Evolutionary conservation across 2,329 filamentous ascomycete genomes (phyloP).

Genomic region (Metarhizium anisopliae): DNA sequence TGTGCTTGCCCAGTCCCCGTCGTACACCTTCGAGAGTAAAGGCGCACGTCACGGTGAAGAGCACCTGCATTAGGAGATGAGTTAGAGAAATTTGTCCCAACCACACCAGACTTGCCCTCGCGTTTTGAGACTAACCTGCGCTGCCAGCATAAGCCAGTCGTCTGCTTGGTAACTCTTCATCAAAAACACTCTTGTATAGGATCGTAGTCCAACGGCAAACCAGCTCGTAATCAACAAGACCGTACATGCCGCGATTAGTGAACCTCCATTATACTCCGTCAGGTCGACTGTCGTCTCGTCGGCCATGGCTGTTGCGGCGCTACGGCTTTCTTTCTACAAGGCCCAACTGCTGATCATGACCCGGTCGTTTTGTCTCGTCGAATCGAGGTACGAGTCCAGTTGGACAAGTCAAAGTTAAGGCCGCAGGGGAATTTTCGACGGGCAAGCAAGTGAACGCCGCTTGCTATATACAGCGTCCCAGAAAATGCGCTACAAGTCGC

Average conservation of each 20-base stretch:
- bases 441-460: too few relatives aligned
- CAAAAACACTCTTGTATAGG: slow-evolving; percentile 33
- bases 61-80: slow-evolving; percentile 18
- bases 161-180: slow-evolving; percentile 38
- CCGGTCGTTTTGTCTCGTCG: not conserved
- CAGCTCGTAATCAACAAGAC: slow-evolving; percentile 31
- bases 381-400: not conserved
- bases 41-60: slow-evolving; percentile 38
- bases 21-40: slow-evolving; percentile 35
- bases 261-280: slow-evolving; percentile 28
- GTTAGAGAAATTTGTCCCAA: too few relatives aligned
- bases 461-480: not conserved
- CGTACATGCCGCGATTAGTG: slow-evolving; percentile 26
- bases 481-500: not conserved
- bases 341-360: slow-evolving; percentile 2
- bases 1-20: slow-evolving; percentile 37
- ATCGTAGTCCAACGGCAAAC: slow-evolving; percentile 32
- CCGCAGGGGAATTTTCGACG: too few relatives aligned
- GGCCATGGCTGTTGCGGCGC: slow-evolving; percentile 18
- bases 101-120: not conserved
- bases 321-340: not conserved
- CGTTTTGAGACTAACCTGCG: slow-evolving; percentile 27
- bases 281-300: slow-evolving; percentile 19
- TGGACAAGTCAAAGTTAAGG: not conserved
- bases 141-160: slow-evolving; percentile 44